These are phyloP conservation scores for Rhododendron ovatum DNA, from an alignment of 148 eudicot species.

Conservation along the genomic window DNA sequence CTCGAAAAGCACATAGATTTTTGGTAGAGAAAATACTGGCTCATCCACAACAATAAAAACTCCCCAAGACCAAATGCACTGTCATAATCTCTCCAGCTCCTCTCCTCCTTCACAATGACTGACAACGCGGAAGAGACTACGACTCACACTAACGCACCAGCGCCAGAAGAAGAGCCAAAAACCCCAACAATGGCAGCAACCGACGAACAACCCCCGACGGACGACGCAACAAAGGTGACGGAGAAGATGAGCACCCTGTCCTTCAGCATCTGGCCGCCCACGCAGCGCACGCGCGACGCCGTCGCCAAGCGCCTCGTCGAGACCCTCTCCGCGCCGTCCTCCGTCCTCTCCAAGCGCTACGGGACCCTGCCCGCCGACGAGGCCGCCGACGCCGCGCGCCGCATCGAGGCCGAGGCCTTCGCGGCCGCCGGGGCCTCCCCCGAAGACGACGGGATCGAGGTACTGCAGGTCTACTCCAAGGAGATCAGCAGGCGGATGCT, in stretches of 20 bases:
- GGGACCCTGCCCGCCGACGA: conserved; percentile 57
- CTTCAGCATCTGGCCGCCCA: conserved; percentile 92
- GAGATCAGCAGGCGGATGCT: conserved; percentile 84
- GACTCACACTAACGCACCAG: background rate
- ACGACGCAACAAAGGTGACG: background rate
- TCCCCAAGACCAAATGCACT: background rate
- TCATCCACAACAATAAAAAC: background rate
- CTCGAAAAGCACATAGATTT: too few species aligned
- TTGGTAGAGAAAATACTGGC: too few species aligned
- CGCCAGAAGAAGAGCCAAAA: background rate
- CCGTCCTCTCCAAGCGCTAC: conserved; percentile 84
- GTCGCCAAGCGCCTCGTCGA: conserved; percentile 69
- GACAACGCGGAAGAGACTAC: background rate
- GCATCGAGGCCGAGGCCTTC: conserved; percentile 73
- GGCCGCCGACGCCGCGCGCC: conserved; percentile 47
- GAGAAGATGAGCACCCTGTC: conserved; percentile 36
- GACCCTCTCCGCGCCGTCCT: conserved; percentile 66
- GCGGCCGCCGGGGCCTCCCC: conserved; percentile 24
- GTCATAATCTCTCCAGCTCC: background rate
- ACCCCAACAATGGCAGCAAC: conserved; percentile 31
- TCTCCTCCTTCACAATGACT: background rate
- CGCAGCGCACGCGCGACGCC: conserved; percentile 84
- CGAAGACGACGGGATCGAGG: conserved; percentile 70
- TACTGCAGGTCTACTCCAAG: conserved; percentile 72
- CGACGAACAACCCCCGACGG: background rate